Base-by-base conservation (phyloP, 2,329 filamentous ascomycete species). In the Periconia sp. region DNA sequence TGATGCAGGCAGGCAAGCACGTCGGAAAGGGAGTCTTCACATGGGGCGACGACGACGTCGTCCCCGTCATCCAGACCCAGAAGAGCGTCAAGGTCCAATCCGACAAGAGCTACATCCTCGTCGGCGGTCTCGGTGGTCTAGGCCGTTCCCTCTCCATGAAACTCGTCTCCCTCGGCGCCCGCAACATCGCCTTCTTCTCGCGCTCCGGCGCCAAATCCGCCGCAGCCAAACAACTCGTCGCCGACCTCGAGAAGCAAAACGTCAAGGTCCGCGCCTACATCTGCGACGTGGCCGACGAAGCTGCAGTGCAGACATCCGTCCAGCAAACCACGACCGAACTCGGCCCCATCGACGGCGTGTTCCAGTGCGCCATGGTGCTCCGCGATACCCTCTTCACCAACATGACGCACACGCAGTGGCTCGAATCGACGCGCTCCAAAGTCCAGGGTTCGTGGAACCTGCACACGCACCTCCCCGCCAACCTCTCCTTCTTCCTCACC, bases 371-470 rank as follows among this genome's bases (percentile, higher is more conserved):
- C 1, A 64, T 64, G 60, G 51, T 56, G 0, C 55, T 65, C 8
- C 48, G 54, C 33, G 61, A 64, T 27, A 40, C 46, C 0, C 40
- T 60, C 1, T 59, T 65, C 45, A 42, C 37, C 8, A 58, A 54
- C 37, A 65, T 63, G 61, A 57, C 52, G 0, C 23, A 41, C 3
- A n/a, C 45, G 7, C 43, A 61, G 17, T 65, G 61, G 61, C 41
- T 27, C 0, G 23, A 53, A 0, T 35, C 51, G 9, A 47, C 58
- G 8, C 47, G 42, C 0, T 58, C 63, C 14, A 77, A 77, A 53
- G 57, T 77, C n/a, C 52, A 59, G 11, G 74, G 74, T 1, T 66
- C 69, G 0, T 61, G 65, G 46, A 68, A 70, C 18, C 55, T 76
- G 0, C 62, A 66, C 33, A 50, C 59, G 14, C 20, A 23, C 1